phyloP scores from a whole-genome alignment of 2,329 filamentous ascomycete genomes.

The Monilinia fructicola region DNA sequence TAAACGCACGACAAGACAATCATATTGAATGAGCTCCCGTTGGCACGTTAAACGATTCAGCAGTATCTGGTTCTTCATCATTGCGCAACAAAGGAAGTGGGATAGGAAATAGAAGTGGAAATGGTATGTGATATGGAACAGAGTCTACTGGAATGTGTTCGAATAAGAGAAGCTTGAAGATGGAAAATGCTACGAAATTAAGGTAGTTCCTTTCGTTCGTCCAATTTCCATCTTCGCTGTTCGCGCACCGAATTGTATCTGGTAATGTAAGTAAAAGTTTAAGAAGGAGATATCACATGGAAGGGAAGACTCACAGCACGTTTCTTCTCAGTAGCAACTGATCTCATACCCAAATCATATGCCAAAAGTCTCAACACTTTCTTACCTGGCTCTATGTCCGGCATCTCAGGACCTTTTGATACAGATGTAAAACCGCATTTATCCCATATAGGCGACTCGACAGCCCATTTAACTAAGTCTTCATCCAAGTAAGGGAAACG shows the following conservation, averaged over 20 bases:
- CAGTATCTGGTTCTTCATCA: conserved; percentile 77
- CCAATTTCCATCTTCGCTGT: conserved; percentile 80
- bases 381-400: conserved; percentile 72
- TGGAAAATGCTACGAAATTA: conserved; percentile 47
- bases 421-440: conserved; percentile 77
- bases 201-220: conserved; percentile 66
- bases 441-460: conserved; percentile 71
- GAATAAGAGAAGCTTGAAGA: not conserved
- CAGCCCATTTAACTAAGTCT: conserved; percentile 75
- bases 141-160: too few relatives aligned
- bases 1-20: conserved; percentile 24
- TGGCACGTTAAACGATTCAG: conserved; percentile 52
- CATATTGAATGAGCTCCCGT: conserved; percentile 34
- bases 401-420: conserved; percentile 33
- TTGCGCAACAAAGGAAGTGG: conserved; percentile 44
- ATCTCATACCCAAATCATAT: conserved; percentile 67
- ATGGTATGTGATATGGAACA: not conserved
- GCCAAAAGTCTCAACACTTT: conserved; percentile 76
- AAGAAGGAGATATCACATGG: not conserved
- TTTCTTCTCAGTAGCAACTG: conserved; percentile 85
- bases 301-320: conserved; percentile 62
- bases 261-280: conserved; percentile 21
- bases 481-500: conserved; percentile 93
- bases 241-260: conserved; percentile 80
- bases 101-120: not conserved